phyloP scores from a whole-genome alignment of 2,329 filamentous ascomycete species.

The Claviceps maximensis region DNA sequence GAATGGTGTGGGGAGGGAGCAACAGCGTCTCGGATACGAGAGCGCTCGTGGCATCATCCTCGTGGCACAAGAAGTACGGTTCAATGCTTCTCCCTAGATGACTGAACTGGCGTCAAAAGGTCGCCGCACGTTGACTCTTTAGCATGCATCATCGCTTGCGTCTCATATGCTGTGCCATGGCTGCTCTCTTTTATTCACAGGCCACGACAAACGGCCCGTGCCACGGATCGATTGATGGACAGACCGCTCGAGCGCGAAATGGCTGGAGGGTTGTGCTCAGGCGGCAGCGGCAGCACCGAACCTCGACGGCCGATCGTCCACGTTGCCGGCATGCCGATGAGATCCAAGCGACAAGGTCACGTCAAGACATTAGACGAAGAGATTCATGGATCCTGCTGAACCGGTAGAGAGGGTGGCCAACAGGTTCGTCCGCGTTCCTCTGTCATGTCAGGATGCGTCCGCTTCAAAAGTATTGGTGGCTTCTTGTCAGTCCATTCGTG shows the following conservation, averaged over 20 bases:
- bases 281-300: neutral
- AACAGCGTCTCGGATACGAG: neutral
- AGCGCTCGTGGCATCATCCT: neutral
- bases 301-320: neutral
- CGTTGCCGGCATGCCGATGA: neutral
- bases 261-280: neutral
- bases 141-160: too few relatives aligned
- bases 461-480: too few relatives aligned
- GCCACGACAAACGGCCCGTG: neutral
- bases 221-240: neutral
- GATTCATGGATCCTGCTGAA: neutral
- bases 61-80: neutral
- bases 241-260: neutral
- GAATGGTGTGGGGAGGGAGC: neutral
- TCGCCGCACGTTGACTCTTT: too few relatives aligned
- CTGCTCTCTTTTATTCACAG: neutral
- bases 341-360: neutral
- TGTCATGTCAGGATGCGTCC: neutral
- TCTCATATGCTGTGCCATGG: neutral
- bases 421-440: neutral
- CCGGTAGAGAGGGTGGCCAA: too few relatives aligned
- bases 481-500: neutral
- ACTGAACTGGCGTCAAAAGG: too few relatives aligned
- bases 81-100: too few relatives aligned
- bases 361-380: neutral